Base-by-base conservation (phyloP, 371 early-diverging fungal genomes). In the Mucor saturninus region DNA sequence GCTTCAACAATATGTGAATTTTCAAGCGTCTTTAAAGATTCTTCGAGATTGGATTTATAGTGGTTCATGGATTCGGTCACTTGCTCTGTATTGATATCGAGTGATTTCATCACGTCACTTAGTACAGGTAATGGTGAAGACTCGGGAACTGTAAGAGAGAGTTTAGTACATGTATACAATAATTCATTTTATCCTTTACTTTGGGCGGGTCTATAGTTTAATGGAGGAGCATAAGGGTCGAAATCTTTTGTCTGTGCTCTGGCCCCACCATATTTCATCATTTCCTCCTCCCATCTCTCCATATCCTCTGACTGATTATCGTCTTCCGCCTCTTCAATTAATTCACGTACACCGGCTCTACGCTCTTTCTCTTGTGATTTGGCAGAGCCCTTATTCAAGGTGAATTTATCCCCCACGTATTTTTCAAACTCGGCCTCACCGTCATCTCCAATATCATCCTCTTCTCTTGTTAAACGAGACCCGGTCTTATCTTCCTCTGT, bases 231-330 rank as follows among this genome's bases (percentile, higher is more conserved):
- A 64, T 46, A 66, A 53, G 74, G 62, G 57, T 68, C 73, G 35
- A 50, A 43, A 37, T 71, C 66, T 38, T 56, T 56, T 32, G 54
- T 45, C 30, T 79, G 49, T 15, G 64, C 15, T 39, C 64, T 57
- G 46, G 75, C 73, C 59, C 86, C 86, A 29, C 89, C 89, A 62
- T 80, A 85, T 32, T 84, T 83, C 32, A 91, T 88, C 71, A 84
- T 81, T 43, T 89, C 86, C 42, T 77, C 70, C 56, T 91, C 90
- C 89, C 91, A 90, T 53, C 84, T 79, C 7, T 80, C 75, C 50
- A 88, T 69, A 62, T 88, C 89, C 29, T 88, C 88, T 11, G 58
- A 54, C 39, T 83, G 83, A 2, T 81, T 81, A 26, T 76, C 85
- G 14, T 80, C 80, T 59, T 81, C 81, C 54, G 84, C 83, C 46